Conservation (phyloP, 331 rosid species). For the Cydonia oblonga region DNA sequence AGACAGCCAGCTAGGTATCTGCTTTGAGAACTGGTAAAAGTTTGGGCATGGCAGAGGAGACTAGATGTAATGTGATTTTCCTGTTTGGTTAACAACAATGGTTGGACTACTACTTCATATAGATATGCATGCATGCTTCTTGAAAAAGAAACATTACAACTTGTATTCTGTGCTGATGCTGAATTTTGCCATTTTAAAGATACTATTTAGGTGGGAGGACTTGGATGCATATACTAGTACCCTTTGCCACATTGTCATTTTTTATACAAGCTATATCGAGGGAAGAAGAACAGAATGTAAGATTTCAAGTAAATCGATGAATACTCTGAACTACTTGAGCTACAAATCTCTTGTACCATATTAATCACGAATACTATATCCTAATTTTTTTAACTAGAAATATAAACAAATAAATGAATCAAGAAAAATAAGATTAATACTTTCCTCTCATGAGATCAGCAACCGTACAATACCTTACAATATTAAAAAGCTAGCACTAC, state of each 20-base stretch:
- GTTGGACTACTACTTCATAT: neutral
- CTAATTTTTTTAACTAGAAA: too few species aligned
- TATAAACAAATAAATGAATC: too few species aligned
- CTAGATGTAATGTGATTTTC: neutral
- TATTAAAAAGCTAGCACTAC: neutral
- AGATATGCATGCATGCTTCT: too few species aligned
- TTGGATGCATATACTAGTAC: neutral
- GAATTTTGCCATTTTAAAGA: neutral
- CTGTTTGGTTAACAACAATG: neutral
- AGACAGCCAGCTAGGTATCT: neutral
- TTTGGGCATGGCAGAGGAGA: neutral
- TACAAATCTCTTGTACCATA: too few species aligned
- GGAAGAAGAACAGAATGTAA: neutral
- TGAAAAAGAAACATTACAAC: too few species aligned
- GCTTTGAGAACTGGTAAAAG: neutral
- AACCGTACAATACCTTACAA: neutral
- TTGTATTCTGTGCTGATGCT: neutral
- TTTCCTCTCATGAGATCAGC: neutral
- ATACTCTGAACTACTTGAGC: neutral
- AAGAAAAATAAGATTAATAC: neutral
- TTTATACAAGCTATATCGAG: neutral
- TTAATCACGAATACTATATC: too few species aligned
- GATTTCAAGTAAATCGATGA: too few species aligned
- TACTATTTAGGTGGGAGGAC: neutral
- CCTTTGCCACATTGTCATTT: neutral